phyloP scores from a whole-genome alignment of 306 rosid genomes.

The Cucurbita pepo region DNA sequence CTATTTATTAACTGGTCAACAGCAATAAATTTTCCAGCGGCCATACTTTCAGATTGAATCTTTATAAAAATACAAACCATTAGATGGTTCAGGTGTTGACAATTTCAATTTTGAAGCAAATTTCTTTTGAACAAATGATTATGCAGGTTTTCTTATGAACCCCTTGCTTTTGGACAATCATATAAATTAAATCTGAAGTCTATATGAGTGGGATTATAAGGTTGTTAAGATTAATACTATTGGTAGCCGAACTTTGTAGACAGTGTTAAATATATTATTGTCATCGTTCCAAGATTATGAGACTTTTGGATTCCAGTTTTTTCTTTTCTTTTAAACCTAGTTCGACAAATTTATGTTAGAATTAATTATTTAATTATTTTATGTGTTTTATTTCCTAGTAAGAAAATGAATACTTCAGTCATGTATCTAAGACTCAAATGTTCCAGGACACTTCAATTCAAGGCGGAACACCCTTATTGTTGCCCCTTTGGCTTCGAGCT shows the following conservation, averaged over 20 bases:
- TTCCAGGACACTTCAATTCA: constrained; percentile 58
- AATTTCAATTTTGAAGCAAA: neutral
- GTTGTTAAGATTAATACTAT: neutral
- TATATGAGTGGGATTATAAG: neutral
- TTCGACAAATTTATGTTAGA: neutral
- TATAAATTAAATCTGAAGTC: neutral
- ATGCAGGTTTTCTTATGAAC: neutral
- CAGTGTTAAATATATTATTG: neutral
- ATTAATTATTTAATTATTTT: neutral
- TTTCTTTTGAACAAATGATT: neutral
- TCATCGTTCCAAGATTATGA: neutral
- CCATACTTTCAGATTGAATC: neutral
- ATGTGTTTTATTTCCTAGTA: constrained; percentile 9
- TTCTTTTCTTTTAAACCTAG: neutral
- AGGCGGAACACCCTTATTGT: constrained; percentile 48
- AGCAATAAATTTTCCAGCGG: neutral
- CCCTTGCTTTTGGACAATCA: neutral
- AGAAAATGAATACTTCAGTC: constrained; percentile 4
- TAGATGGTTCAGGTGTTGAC: neutral
- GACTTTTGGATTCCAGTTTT: neutral
- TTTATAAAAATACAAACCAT: neutral
- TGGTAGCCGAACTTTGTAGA: neutral
- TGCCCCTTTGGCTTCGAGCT: constrained; percentile 99
- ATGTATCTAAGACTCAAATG: neutral
- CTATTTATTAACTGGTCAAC: neutral